These are phyloP conservation scores for Symbiodinium natans DNA, from an alignment of 73 alveolate genomes.

Conservation along the genomic window DNA sequence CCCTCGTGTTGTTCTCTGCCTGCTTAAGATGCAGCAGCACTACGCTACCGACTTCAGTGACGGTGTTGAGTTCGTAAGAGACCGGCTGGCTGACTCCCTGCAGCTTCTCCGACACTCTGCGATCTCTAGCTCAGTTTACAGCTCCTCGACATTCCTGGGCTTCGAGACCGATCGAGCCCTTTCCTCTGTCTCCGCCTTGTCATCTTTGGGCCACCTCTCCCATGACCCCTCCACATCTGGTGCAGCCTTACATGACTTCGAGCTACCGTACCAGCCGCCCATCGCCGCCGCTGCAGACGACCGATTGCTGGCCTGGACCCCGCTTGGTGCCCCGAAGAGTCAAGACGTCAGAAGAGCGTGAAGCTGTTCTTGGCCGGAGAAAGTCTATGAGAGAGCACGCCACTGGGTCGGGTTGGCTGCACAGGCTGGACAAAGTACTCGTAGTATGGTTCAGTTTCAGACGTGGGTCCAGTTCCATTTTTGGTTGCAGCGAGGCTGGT, in stretches of 20 bases:
- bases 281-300: conserved; percentile 5
- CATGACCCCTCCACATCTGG: conserved; percentile 83
- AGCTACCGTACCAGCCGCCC: conserved; percentile 77
- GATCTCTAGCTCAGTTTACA: conserved; percentile 19
- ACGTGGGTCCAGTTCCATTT: too few species aligned
- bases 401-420: too few species aligned
- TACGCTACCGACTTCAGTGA: conserved; percentile 61
- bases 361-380: neutral
- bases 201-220: conserved; percentile 71
- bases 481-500: too few species aligned
- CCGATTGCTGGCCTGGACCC: neutral
- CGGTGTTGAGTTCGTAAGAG: conserved; percentile 72
- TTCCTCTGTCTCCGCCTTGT: conserved; percentile 58
- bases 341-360: neutral
- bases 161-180: conserved; percentile 71
- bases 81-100: conserved; percentile 69
- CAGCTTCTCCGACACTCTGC: conserved; percentile 4
- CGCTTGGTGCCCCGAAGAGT: neutral
- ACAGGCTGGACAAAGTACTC: too few species aligned
- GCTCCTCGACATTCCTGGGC: conserved; percentile 43
- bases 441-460: too few species aligned
- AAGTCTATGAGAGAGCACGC: too few species aligned
- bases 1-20: conserved; percentile 39
- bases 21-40: conserved; percentile 94
- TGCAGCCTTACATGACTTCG: conserved; percentile 68